Conservation (phyloP, 768 basidiomycete species). For the Rhodotorula diobovata region DNA sequence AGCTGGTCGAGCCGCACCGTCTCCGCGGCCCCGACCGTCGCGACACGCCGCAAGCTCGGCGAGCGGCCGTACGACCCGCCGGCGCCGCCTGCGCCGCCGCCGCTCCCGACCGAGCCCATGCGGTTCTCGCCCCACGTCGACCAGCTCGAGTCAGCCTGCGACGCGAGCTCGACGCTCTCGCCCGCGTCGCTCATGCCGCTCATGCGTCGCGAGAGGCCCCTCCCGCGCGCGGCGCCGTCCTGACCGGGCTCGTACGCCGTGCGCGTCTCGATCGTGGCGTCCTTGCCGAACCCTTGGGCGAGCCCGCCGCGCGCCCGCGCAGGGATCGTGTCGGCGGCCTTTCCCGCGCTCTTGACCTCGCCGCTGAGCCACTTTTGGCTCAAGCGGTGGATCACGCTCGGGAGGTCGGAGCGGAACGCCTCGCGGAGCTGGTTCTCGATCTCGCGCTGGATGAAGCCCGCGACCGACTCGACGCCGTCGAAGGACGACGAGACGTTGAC, state of each 20-base stretch:
- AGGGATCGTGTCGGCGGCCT: slow-evolving; percentile 1
- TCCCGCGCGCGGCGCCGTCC: slow-evolving; percentile 3
- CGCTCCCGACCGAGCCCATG: background rate
- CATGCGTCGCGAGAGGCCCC: slow-evolving; percentile 12
- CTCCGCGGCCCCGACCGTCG: background rate
- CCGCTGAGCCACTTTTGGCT: slow-evolving; percentile 83
- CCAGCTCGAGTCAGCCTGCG: slow-evolving; percentile 34
- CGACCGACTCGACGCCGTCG: slow-evolving; percentile 94
- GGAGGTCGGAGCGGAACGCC: slow-evolving; percentile 96
- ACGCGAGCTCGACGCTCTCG: slow-evolving; percentile 31
- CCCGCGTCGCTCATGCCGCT: slow-evolving; percentile 21
- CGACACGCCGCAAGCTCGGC: background rate
- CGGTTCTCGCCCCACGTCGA: slow-evolving; percentile 16
- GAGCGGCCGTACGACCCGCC: background rate
- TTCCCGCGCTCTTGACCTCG: slow-evolving; percentile 34
- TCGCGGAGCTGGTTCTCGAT: slow-evolving; percentile 95
- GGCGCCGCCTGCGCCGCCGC: background rate
- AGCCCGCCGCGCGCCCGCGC: slow-evolving; percentile 9
- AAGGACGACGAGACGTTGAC: slow-evolving; percentile 98
- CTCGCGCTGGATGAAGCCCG: slow-evolving; percentile 94
- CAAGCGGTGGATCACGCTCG: slow-evolving; percentile 90
- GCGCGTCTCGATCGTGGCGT: slow-evolving; percentile 38
- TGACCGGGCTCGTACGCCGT: slow-evolving; percentile 21
- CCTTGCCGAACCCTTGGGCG: slow-evolving; percentile 19
- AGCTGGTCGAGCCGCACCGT: slow-evolving; percentile 30